Evolutionary conservation across 352 stramenopile species (phyloP).

Genomic region (Phytophthora tubulina): DNA sequence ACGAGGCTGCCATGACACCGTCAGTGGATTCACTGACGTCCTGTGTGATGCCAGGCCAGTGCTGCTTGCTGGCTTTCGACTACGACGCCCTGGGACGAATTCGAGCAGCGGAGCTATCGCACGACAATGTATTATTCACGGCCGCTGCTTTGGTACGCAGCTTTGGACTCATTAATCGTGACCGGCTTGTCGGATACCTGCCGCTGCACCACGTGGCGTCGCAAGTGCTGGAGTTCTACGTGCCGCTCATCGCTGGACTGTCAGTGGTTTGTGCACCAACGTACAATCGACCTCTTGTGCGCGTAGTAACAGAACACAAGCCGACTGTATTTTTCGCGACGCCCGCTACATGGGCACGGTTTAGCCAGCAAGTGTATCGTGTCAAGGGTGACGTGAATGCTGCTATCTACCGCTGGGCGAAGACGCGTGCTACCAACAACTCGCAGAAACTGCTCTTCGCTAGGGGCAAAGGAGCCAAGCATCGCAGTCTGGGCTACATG

Average conservation of each 20-base stretch:
- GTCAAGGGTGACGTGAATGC: conserved; percentile 82
- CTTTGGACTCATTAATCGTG: conserved; percentile 58
- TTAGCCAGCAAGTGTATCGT: conserved; percentile 76
- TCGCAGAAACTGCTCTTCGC: conserved; percentile 80
- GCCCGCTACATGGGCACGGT: conserved; percentile 73
- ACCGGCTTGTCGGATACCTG: conserved; percentile 77
- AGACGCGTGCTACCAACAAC: conserved; percentile 81
- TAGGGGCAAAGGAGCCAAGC: conserved; percentile 42
- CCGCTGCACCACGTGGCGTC: conserved; percentile 72
- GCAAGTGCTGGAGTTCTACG: conserved; percentile 80
- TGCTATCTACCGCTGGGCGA: conserved; percentile 79
- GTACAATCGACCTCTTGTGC: conserved; percentile 53
- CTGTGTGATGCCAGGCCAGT: conserved; percentile 50
- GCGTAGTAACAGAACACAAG: conserved; percentile 61
- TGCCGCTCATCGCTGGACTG: conserved; percentile 71
- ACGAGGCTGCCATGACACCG: conserved; percentile 24
- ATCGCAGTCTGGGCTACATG: conserved; percentile 79
- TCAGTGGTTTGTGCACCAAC: conserved; percentile 70
- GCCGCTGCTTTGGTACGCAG: conserved; percentile 65
- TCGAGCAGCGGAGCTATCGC: conserved; percentile 67
- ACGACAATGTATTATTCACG: conserved; percentile 89
- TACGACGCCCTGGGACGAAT: conserved; percentile 65
- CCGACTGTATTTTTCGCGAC: conserved; percentile 86
- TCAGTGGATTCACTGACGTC: conserved; percentile 45
- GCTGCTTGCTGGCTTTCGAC: conserved; percentile 69